phyloP scores from a whole-genome alignment of 768 basidiomycete species.

The Leccinum uliginosum region DNA sequence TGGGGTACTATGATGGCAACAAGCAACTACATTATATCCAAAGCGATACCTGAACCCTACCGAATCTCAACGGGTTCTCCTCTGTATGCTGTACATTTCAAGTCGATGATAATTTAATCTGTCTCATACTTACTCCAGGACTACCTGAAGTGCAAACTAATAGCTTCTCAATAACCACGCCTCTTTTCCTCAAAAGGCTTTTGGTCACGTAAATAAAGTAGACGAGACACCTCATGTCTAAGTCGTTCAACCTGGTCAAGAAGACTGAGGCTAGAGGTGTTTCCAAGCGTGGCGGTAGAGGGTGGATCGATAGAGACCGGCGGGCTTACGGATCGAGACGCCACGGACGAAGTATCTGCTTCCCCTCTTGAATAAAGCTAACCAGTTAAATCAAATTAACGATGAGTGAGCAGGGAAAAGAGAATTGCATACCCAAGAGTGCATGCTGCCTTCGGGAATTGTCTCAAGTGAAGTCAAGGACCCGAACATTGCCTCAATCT shows the following conservation, averaged over 20 bases:
- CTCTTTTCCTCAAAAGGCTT: neutral
- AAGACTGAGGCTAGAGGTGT: neutral
- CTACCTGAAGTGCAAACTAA: neutral
- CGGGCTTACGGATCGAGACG: neutral
- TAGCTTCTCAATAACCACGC: neutral
- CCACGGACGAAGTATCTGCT: neutral
- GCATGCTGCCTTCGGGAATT: neutral
- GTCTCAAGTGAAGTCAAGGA: neutral
- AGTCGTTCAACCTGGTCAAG: neutral
- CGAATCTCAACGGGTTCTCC: neutral
- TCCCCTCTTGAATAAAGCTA: neutral
- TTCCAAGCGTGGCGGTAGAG: neutral
- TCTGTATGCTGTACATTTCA: neutral
- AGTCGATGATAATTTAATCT: neutral
- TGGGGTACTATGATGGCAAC: no score
- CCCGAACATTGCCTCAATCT: neutral
- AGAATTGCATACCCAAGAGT: neutral
- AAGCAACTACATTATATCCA: neutral
- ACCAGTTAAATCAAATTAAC: neutral
- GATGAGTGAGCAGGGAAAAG: neutral
- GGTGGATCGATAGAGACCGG: neutral
- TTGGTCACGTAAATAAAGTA: neutral
- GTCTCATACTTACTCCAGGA: neutral
- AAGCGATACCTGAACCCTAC: neutral
- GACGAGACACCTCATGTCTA: neutral